Base-by-base conservation (phyloP, 2,329 filamentous ascomycete species). In the Hortaea werneckii region DNA sequence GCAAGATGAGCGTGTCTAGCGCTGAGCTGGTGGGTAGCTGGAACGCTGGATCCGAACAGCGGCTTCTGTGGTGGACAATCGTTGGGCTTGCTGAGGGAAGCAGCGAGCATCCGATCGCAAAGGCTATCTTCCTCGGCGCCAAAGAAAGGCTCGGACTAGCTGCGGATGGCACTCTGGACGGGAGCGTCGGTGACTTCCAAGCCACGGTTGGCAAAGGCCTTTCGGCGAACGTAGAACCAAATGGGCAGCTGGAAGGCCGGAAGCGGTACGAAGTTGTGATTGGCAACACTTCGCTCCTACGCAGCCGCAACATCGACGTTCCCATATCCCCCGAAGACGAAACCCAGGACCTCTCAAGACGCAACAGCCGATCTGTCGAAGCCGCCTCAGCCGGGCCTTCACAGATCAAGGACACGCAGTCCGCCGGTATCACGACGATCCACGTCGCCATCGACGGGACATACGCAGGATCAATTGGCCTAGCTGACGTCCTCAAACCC, bases 21-120 rank as follows among this genome's bases (percentile, higher is more conserved):
- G 73, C 77, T 20, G 80, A 78, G 41, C 73, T 90, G 32, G 77
- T 78, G 29, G 68, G 78, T 6, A 65, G 73, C 2, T 96, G 90
- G 90, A 73, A 77, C 38, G 74, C 75, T 26, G 81, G 74, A 46
- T 78, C 83, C 29, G 79, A 77, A 73, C 79, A 79, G 46, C 79
- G 77, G 49, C 80, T 80, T 30, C 74, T 94, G 3, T 98, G 90
- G 90, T 98, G 92, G 92, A 80, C 85, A 11, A 76, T 95, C 50
- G 80, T 98, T 46, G 92, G 89, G 39, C 80, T 96, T n/a, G 84
- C 90, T 0, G 92, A 98, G 69, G 88, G 88, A 78, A 85, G 87
- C 53, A 95, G 87, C 59, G 92, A 98, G 66, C 92, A 98, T 61
- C 92, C 92, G 1, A 85, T 96, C 46, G 92, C 89, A n/a, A 87